phyloP scores from a whole-genome alignment of 2,329 filamentous ascomycete species.

The Colletotrichum liriopes region DNA sequence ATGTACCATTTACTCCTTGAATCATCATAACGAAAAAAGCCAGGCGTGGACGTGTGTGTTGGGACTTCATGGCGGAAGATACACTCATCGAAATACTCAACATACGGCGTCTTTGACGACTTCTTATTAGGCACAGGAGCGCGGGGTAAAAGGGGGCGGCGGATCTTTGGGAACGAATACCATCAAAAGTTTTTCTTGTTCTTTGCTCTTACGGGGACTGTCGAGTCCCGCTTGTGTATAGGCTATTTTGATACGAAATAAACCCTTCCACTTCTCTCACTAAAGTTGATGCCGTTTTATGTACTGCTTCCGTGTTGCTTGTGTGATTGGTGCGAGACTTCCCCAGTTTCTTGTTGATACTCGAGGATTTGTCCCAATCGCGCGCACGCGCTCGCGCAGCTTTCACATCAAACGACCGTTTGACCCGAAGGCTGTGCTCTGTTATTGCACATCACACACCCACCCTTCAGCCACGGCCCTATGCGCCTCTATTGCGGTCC shows the following conservation, averaged over 20 bases:
- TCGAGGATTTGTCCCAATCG: background rate
- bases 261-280: conserved; percentile 8
- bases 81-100: conserved; percentile 9
- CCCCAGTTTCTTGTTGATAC: no score
- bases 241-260: conserved; percentile 32
- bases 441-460: no score
- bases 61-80: conserved; percentile 17
- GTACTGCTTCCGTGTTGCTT: background rate
- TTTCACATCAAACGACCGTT: background rate
- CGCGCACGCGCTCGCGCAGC: background rate
- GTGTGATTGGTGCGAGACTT: background rate
- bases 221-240: conserved; percentile 7
- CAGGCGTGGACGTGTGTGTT: conserved; percentile 7
- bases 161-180: conserved; percentile 36
- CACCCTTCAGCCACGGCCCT: no score
- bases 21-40: background rate
- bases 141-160: conserved; percentile 17
- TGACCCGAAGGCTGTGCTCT: background rate
- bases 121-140: conserved; percentile 17
- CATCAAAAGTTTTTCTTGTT: conserved; percentile 38
- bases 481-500: no score
- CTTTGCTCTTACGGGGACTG: conserved; percentile 13
- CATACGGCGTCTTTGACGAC: conserved; percentile 24
- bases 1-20: conserved; percentile 12
- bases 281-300: background rate